Conservation (phyloP, 148 eudicot genomes). For the Silene latifolia region DNA sequence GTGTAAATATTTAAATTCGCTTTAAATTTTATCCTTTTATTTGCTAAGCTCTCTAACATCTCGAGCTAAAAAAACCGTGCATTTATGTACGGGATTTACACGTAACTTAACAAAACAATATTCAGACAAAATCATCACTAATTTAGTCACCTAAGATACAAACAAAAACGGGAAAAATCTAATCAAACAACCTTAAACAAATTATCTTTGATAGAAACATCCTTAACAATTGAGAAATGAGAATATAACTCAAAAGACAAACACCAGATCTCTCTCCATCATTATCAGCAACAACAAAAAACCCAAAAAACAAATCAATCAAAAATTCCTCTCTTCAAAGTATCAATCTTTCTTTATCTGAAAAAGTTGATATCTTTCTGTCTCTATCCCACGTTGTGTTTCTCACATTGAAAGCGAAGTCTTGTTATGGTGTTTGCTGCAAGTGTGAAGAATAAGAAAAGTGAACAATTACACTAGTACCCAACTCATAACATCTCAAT, state of each 20-base stretch:
- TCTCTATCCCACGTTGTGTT: constrained; percentile 29
- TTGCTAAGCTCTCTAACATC: too few relatives aligned
- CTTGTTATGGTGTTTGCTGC: constrained; percentile 20
- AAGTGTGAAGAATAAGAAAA: constrained; percentile 36
- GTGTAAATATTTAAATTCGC: too few relatives aligned
- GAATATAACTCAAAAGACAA: constrained; percentile 20
- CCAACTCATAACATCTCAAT: background rate
- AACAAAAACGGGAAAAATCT: too few relatives aligned
- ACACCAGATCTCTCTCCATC: constrained; percentile 30
- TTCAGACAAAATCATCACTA: too few relatives aligned
- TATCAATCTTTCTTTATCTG: constrained; percentile 5
- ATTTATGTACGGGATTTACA: too few relatives aligned
- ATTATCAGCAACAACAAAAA: constrained; percentile 6
- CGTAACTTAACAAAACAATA: too few relatives aligned
- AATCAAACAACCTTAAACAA: too few relatives aligned
- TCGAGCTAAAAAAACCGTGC: too few relatives aligned
- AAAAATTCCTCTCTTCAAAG: background rate
- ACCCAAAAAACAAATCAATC: background rate
- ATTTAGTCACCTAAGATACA: too few relatives aligned
- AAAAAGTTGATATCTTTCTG: background rate
- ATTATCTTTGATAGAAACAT: background rate
- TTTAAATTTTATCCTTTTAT: too few relatives aligned
- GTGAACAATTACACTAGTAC: background rate
- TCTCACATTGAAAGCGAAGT: constrained; percentile 52
- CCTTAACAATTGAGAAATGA: background rate